A percentile compares a stretch with the other conserved stretches of the same genome.
These are phyloP conservation scores for Gomphus sp. DNA, from an alignment of 1,284 basidiomycete species.

Conservation along the genomic window DNA sequence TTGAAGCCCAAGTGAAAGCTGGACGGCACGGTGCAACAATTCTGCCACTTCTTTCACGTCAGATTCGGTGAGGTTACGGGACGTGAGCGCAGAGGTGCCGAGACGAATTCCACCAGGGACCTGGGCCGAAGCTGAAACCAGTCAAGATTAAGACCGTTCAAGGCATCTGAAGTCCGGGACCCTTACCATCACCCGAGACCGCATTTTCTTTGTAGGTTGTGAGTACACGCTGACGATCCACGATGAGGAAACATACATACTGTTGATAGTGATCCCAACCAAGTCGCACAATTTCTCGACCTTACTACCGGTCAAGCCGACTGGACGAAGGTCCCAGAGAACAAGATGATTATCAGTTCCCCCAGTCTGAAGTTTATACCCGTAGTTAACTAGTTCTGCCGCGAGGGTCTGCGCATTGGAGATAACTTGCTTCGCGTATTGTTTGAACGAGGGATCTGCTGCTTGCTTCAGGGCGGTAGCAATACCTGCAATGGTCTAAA, in stretches of 20 bases:
- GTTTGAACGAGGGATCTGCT: constrained; percentile 83
- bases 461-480: constrained; percentile 95
- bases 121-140: constrained; percentile 65
- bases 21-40: constrained; percentile 89
- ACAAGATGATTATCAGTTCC: constrained; percentile 98
- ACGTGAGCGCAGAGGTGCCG: constrained; percentile 91
- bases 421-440: constrained; percentile 93
- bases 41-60: constrained; percentile 85
- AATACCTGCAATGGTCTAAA: constrained; percentile 88
- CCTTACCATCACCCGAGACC: constrained; percentile 79
- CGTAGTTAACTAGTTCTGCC: constrained; percentile 58
- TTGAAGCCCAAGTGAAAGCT: constrained; percentile 81
- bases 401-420: constrained; percentile 78
- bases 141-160: not conserved
- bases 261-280: constrained; percentile 93
- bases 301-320: constrained; percentile 94
- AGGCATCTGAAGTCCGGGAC: constrained; percentile 11
- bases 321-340: constrained; percentile 94
- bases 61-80: constrained; percentile 85
- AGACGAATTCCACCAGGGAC: constrained; percentile 97
- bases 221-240: constrained; percentile 1
- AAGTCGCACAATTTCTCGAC: constrained; percentile 98
- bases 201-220: constrained; percentile 67
- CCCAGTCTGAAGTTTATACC: constrained; percentile 94
- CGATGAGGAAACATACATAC: constrained; percentile 33